phyloP scores from a whole-genome alignment of 2,329 filamentous ascomycete species.

The Thermoascus crustaceus region DNA sequence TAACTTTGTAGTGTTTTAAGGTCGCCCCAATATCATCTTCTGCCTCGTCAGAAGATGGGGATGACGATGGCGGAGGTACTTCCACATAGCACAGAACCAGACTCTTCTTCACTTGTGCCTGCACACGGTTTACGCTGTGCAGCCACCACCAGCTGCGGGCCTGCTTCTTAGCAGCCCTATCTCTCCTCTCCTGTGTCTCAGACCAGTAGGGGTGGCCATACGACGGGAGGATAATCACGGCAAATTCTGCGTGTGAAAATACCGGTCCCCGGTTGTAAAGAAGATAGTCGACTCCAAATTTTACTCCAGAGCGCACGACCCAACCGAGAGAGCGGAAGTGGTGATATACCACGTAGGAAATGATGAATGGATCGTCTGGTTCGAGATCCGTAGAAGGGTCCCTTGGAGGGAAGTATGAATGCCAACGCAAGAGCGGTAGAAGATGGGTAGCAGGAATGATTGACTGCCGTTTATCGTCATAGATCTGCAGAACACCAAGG shows the following conservation, averaged over 20 bases:
- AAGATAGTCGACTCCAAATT: constrained; percentile 92
- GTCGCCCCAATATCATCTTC: constrained; percentile 53
- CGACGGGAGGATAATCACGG: constrained; percentile 72
- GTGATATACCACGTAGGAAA: constrained; percentile 86
- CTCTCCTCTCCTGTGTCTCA: constrained; percentile 40
- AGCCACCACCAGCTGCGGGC: constrained; percentile 48
- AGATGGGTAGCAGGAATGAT: constrained; percentile 50
- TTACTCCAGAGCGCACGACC: constrained; percentile 86
- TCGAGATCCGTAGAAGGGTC: constrained; percentile 39
- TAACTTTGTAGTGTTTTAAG: constrained; percentile 63
- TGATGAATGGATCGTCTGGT: constrained; percentile 74
- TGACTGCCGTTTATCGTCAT: constrained; percentile 24
- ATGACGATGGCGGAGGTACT: constrained; percentile 59
- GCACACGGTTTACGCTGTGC: constrained; percentile 80
- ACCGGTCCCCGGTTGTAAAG: constrained; percentile 88
- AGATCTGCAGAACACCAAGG: constrained; percentile 63
- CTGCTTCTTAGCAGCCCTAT: constrained; percentile 42
- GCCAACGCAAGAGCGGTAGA: constrained; percentile 57
- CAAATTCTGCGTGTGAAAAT: constrained; percentile 92
- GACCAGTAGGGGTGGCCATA: constrained; percentile 69
- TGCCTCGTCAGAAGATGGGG: constrained; percentile 28
- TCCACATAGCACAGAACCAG: constrained; percentile 87
- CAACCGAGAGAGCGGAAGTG: constrained; percentile 93
- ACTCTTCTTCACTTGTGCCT: constrained; percentile 84
- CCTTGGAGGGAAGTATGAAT: constrained; percentile 61